phyloP scores from a whole-genome alignment of 495 filamentous ascomycete genomes.

The Evernia prunastri region DNA sequence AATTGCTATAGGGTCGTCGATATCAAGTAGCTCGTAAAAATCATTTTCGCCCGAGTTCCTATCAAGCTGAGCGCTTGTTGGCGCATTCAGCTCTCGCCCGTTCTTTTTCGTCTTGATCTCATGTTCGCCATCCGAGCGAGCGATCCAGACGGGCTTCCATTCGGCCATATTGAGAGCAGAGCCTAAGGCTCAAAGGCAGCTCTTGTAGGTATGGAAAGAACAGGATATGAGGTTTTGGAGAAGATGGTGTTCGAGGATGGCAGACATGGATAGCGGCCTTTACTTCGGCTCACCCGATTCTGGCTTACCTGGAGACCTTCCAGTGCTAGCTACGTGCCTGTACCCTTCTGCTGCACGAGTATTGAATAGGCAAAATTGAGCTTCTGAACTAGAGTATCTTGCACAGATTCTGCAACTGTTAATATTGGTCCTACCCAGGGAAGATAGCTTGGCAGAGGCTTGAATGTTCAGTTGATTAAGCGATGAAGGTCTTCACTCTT shows the following conservation, averaged over 20 bases:
- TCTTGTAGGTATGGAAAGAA: background rate
- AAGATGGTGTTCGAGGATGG: background rate
- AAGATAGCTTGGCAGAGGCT: background rate
- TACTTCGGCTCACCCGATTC: background rate
- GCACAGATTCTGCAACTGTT: background rate
- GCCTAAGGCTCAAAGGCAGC: background rate
- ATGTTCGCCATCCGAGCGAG: slow-evolving; percentile 22
- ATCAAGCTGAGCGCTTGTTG: slow-evolving; percentile 40
- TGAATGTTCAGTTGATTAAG: background rate
- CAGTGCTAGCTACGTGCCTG: background rate
- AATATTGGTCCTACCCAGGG: background rate
- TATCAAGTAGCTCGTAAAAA: slow-evolving; percentile 34
- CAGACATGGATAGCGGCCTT: background rate
- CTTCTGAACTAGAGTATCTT: background rate
- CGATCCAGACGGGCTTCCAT: slow-evolving; percentile 22
- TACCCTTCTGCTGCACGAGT: background rate
- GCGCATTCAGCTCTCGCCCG: slow-evolving; percentile 38
- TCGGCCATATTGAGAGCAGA: slow-evolving; percentile 3
- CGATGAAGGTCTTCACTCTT: background rate
- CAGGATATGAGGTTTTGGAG: background rate
- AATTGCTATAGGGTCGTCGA: slow-evolving; percentile 22
- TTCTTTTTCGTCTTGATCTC: slow-evolving; percentile 25
- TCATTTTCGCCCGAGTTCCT: slow-evolving; percentile 39
- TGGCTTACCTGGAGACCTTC: background rate
- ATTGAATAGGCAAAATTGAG: background rate